These are phyloP conservation scores for Salix suchowensis DNA, from an alignment of 345 rosid species.

Conservation along the genomic window DNA sequence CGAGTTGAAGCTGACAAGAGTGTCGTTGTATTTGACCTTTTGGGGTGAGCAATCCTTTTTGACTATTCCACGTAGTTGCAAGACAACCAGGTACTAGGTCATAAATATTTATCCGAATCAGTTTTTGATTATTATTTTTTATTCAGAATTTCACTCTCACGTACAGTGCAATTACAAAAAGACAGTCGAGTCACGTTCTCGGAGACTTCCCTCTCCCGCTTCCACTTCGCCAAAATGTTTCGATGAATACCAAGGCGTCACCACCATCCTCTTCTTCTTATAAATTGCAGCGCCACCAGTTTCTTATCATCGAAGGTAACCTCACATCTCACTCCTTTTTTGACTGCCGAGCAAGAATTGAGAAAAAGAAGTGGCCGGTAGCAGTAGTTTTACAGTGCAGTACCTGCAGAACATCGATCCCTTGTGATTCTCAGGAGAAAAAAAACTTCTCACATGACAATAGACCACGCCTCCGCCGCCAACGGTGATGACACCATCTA, in stretches of 20 bases:
- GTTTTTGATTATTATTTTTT: too few relatives aligned
- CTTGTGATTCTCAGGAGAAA: slow-evolving; percentile 10
- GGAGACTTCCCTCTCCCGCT: not conserved
- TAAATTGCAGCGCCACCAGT: slow-evolving; percentile 5
- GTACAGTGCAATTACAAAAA: not conserved
- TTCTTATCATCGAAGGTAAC: not conserved
- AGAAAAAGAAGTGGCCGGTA: not conserved
- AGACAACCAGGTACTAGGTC: too few relatives aligned
- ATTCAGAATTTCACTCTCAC: too few relatives aligned
- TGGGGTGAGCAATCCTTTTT: not conserved
- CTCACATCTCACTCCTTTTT: not conserved
- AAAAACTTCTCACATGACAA: slow-evolving; percentile 13
- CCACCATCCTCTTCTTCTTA: not conserved
- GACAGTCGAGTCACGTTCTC: too few relatives aligned
- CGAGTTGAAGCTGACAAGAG: not conserved
- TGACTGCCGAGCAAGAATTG: slow-evolving; percentile 8
- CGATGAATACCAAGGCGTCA: slow-evolving; percentile 6
- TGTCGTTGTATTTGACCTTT: not conserved
- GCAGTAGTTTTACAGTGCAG: not conserved
- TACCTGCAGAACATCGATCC: slow-evolving; percentile 8
- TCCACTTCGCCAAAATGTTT: not conserved
- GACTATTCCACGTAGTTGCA: too few relatives aligned
- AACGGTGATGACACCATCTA: slow-evolving; percentile 14
- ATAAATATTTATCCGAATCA: too few relatives aligned
- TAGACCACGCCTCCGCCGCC: not conserved